Evolutionary conservation across 1,284 basidiomycete genomes (phyloP), one percentile per base, ranked within the genome.

Genomic region (Polyporus tsugae): DNA sequence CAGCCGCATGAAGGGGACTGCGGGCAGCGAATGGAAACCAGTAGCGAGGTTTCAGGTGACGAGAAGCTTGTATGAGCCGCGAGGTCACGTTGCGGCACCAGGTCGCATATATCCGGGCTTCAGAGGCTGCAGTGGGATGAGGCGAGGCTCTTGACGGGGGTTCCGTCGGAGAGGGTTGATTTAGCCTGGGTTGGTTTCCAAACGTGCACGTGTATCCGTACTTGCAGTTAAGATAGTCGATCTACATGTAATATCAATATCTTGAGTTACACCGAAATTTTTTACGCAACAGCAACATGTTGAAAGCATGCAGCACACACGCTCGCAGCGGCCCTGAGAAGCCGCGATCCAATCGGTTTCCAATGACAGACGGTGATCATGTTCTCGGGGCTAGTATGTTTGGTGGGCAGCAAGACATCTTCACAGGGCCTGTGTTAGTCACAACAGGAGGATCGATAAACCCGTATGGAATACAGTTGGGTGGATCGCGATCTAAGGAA

Each of bases 381-480:
- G 33, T 36, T 44, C 29, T 46, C 35, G 49, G 58, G 19, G 13
- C 55, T 39, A 65, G 25, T 46, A 25, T 36, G 49, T 25, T 65
- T 53, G 64, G 46, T 55, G 4, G 64, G 60, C 60, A 61, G 60
- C 49, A 62, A 39, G 52, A 33, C 49, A 57, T 42, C 64, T 29
- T 38, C 25, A 52, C 39, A 57, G 38, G 7, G 38, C 9, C 38
- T 17, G 36, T 35, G 15, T 29, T 22, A 46, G 46, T n/a, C 29
- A 41, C 41, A 58, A 22, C 39, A 42, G 15, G 22, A 44, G 6
- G 29, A 46, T 65, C 17, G 22, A 69, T 63, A 36, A 62, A 63
- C 49, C 63, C 55, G 41, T 65, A 69, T 55, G 65, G 68, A 63
- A 70, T 70, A 73, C 72, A 73, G 15, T 52, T 59, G 57, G 65